Conservation (phyloP, 441 rosid genomes). For the Populus hybrid region DNA sequence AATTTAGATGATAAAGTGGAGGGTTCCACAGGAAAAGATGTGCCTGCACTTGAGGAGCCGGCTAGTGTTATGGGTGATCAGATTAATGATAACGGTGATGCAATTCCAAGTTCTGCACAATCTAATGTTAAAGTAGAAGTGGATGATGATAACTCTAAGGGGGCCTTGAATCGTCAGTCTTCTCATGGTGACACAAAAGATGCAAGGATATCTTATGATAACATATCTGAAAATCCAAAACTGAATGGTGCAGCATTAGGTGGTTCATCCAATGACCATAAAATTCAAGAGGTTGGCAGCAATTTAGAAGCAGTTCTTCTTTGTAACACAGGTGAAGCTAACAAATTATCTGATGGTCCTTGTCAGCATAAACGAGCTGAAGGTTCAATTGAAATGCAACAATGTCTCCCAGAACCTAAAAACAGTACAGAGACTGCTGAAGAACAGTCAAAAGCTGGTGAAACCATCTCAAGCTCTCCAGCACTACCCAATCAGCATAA, state of each 20-base stretch:
- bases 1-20: constrained; percentile 27
- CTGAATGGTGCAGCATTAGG: constrained; percentile 25
- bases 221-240: constrained; percentile 32
- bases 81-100: constrained; percentile 25
- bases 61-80: constrained; percentile 25
- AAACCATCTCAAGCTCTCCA: constrained; percentile 29
- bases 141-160: constrained; percentile 28
- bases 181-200: constrained; percentile 35
- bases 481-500: constrained; percentile 39
- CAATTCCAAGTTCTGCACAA: constrained; percentile 25
- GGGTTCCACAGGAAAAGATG: constrained; percentile 31
- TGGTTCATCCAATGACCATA: constrained; percentile 32
- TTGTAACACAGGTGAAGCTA: constrained; percentile 31
- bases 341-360: constrained; percentile 24
- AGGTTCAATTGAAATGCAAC: constrained; percentile 31
- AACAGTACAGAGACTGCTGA: constrained; percentile 30
- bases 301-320: constrained; percentile 37
- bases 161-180: constrained; percentile 26
- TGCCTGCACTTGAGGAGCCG: constrained; percentile 23
- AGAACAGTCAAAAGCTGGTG: constrained; percentile 36
- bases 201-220: constrained; percentile 23
- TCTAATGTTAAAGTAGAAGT: constrained; percentile 32
- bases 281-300: constrained; percentile 33
- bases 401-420: constrained; percentile 37
- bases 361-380: constrained; percentile 33